These are phyloP conservation scores for Spathaspora arborariae DNA, from an alignment of 805 yeast genomes.

Conservation along the genomic window DNA sequence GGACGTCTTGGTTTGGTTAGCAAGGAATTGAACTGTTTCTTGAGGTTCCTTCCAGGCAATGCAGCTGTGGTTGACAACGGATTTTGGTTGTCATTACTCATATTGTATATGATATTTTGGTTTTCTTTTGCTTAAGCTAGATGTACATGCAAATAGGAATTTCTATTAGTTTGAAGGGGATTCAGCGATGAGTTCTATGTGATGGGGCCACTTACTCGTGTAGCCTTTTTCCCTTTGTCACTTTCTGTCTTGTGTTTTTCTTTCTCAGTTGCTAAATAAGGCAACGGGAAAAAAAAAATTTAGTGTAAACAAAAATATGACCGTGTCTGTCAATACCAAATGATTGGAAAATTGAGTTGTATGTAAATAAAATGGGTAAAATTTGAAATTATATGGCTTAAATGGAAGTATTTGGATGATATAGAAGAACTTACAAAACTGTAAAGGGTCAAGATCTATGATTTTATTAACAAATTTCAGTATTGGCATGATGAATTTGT, in stretches of 20 bases:
- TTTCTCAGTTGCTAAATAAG: background rate
- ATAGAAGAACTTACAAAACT: background rate
- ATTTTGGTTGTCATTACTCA: background rate
- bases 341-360: background rate
- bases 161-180: background rate
- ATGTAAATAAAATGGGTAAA: background rate
- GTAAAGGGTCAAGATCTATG: background rate
- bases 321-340: background rate
- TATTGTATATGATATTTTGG: background rate
- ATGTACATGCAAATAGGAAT: background rate
- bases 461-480: background rate
- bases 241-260: background rate
- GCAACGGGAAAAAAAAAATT: background rate
- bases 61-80: background rate
- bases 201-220: background rate
- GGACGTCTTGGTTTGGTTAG: slow-evolving; percentile 24
- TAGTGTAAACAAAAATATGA: background rate
- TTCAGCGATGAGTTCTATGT: background rate
- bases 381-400: background rate
- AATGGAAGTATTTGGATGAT: background rate
- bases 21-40: slow-evolving; percentile 9
- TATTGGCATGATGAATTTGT: background rate
- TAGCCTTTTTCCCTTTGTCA: background rate
- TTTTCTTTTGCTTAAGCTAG: background rate
- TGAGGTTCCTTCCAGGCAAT: slow-evolving; percentile 4